Percentiles rank a stretch among this genome's conserved stretches.
These are phyloP conservation scores for Triangularia setosa DNA, from an alignment of 2,329 filamentous ascomycete species.

Conservation along the genomic window DNA sequence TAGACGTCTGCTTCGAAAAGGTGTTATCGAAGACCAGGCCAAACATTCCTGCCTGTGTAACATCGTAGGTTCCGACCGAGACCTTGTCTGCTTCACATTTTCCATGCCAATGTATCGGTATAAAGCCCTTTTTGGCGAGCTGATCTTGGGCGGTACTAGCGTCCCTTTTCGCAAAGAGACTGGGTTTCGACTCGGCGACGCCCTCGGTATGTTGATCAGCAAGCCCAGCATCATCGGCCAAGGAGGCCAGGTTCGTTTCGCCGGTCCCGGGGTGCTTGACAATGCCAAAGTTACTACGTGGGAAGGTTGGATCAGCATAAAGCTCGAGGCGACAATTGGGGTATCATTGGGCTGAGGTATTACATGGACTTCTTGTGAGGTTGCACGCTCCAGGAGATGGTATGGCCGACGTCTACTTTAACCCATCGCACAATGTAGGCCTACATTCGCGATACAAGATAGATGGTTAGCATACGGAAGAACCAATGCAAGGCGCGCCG, in stretches of 20 bases:
- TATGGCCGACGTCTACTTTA: conserved; percentile 82
- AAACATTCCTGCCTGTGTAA: conserved; percentile 85
- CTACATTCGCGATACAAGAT: conserved; percentile 43
- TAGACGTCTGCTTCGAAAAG: conserved; percentile 91
- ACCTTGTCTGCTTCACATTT: conserved; percentile 97
- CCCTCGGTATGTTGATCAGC: conserved; percentile 39
- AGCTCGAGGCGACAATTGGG: not conserved
- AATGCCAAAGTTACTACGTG: conserved; percentile 79
- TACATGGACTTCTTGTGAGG: conserved; percentile 96
- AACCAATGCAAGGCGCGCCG: not conserved
- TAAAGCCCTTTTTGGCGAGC: conserved; percentile 62
- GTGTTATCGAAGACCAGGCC: conserved; percentile 98
- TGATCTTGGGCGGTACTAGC: conserved; percentile 58
- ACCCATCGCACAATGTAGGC: conserved; percentile 99
- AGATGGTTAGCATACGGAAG: not conserved
- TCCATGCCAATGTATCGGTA: conserved; percentile 77
- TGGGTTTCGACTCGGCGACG: conserved; percentile 41
- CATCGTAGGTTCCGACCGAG: conserved; percentile 83
- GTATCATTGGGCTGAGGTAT: conserved; percentile 22
- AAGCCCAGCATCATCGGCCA: conserved; percentile 40
- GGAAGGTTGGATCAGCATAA: not conserved
- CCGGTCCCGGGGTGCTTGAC: conserved; percentile 90
- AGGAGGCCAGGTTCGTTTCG: conserved; percentile 44
- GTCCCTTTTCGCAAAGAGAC: conserved; percentile 54
- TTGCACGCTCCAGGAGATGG: conserved; percentile 95